Evolutionary conservation across 2,329 filamentous ascomycete genomes (phyloP), one percentile per base, ranked within the genome.

Genomic region (Clarireedia hainanense): DNA sequence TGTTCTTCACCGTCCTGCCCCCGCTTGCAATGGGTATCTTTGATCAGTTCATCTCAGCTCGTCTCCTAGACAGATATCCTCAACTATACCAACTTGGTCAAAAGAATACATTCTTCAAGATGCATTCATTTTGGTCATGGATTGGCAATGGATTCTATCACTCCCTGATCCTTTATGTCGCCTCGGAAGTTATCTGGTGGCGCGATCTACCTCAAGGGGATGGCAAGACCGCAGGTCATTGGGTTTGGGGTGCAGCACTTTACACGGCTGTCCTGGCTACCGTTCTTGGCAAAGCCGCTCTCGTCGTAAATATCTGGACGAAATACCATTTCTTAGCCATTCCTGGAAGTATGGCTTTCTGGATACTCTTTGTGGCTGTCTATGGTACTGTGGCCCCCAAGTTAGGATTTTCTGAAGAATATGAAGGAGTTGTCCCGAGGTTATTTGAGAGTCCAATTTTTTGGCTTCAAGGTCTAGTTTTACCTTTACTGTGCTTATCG

Each of bases 291-390:
- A 99, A 99, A 74, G 94, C 94, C 3, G 91, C 90, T 1, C 79
- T 99, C 58, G 89, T 97, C 62, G 96, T 92, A 23, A 96, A 90
- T 72, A 92, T 96, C 73, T 99, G 94, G 94, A 99, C 94, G 48
- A 99, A 99, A 73, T 99, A 96, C 71, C 91, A 95, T 58, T 83
- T 99, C 61, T 82, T 97, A 61, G 91, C 94, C 36, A 99, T 99
- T 61, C 94, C 94, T 0, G 94, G 94, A 39, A 95, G 89, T 60
- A 87, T 99, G 80, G 72, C 86, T 17, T 83, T 99, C 64, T 99
- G 94, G 94, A 83, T 95, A 69, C 83, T 84, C 37, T 95, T 97
- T 70, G 80, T 97, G 61, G 90, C 91, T 3, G 83, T 87, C 1
- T 99, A 97, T 73, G 91, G 84, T 40, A 89, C 80, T 24, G 86